Percentiles rank a stretch among this genome's conserved stretches.
Evolutionary conservation across 2,329 filamentous ascomycete genomes (phyloP).

Genomic region (Microsporum canis): DNA sequence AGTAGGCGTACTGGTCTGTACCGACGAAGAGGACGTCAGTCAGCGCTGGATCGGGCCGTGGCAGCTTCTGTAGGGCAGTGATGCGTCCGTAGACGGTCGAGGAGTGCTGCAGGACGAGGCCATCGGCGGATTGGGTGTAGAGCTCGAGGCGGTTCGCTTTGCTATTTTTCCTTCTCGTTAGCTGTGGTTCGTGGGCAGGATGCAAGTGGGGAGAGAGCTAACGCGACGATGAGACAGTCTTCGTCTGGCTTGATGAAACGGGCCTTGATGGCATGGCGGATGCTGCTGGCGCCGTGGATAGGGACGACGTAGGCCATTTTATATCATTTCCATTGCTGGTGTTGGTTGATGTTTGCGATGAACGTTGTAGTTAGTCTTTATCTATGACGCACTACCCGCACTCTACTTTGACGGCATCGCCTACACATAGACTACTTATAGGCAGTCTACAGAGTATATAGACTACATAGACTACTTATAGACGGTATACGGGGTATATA

Average conservation of each 20-base stretch:
- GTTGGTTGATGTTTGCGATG: not conserved
- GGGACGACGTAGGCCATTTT: constrained; percentile 88
- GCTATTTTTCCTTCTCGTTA: constrained; percentile 35
- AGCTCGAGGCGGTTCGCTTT: constrained; percentile 80
- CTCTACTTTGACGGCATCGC: no score
- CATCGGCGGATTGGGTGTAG: constrained; percentile 54
- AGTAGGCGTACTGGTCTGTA: constrained; percentile 82
- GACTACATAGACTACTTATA: no score
- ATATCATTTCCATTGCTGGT: constrained; percentile 9
- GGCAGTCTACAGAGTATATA: no score
- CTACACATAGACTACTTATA: no score
- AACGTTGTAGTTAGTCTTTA: not conserved
- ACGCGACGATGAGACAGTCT: constrained; percentile 82
- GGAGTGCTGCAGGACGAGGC: constrained; percentile 54
- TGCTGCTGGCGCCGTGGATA: constrained; percentile 82
- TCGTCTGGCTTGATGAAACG: constrained; percentile 62
- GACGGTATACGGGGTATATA: no score
- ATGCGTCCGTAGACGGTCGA: constrained; percentile 74
- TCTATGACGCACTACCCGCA: no score
- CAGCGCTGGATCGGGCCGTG: constrained; percentile 46
- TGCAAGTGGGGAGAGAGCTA: constrained; percentile 33
- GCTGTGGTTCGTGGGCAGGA: not conserved
- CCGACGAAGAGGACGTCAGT: constrained; percentile 86
- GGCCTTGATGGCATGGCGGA: constrained; percentile 75
- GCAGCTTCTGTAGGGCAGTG: constrained; percentile 69